Percentiles rank a stretch among this genome's conserved stretches.
These are phyloP conservation scores for Leccinum uliginosum DNA, from an alignment of 768 basidiomycete genomes.

Conservation along the genomic window DNA sequence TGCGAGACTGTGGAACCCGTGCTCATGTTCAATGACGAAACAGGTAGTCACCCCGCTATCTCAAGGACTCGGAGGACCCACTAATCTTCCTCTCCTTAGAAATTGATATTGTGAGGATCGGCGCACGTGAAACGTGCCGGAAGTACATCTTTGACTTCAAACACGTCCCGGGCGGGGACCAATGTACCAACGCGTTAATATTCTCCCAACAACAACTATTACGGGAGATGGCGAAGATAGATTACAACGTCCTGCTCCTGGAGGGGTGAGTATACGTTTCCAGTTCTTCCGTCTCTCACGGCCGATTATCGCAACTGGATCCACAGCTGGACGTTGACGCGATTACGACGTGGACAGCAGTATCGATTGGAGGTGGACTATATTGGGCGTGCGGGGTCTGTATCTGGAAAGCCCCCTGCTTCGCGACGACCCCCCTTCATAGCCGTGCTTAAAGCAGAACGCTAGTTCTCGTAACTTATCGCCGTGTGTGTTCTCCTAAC, in stretches of 20 bases:
- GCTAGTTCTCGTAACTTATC: constrained; percentile 27
- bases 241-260: constrained; percentile 58
- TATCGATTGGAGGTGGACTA: constrained; percentile 71
- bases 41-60: constrained; percentile 34
- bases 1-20: constrained; percentile 62
- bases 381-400: constrained; percentile 59
- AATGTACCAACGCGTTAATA: constrained; percentile 49
- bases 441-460: constrained; percentile 49
- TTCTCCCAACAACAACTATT: constrained; percentile 66
- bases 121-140: constrained; percentile 48
- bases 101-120: constrained; percentile 53
- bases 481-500: constrained; percentile 22
- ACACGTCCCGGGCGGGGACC: constrained; percentile 38
- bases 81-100: constrained; percentile 36
- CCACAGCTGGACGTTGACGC: constrained; percentile 61
- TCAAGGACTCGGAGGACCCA: background rate
- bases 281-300: background rate
- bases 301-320: constrained; percentile 1
- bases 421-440: constrained; percentile 61
- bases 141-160: constrained; percentile 62
- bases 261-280: constrained; percentile 52
- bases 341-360: constrained; percentile 56
- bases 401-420: constrained; percentile 43
- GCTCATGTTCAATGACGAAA: constrained; percentile 50
- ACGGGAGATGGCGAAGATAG: constrained; percentile 47